phyloP scores from a whole-genome alignment of 2,329 filamentous ascomycete species.

The Cordyceps cateniannulata region DNA sequence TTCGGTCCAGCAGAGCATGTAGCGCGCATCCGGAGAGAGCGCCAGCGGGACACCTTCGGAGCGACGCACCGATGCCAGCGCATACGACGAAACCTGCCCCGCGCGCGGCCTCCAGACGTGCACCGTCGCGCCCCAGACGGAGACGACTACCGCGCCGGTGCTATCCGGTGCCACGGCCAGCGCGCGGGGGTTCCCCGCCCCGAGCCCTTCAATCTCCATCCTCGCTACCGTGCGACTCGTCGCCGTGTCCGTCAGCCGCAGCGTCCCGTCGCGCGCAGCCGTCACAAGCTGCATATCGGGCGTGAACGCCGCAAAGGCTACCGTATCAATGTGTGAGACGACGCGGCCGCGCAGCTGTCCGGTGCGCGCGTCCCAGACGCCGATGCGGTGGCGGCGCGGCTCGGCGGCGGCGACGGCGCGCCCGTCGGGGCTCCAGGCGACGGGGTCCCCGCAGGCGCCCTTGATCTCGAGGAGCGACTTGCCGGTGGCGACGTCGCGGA shows the following conservation, averaged over 20 bases:
- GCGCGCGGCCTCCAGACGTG: constrained; percentile 30
- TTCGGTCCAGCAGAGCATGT: constrained; percentile 34
- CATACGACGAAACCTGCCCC: constrained; percentile 29
- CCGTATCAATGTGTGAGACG: constrained; percentile 28
- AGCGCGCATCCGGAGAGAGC: constrained; percentile 32
- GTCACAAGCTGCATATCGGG: constrained; percentile 28
- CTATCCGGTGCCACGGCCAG: constrained; percentile 29
- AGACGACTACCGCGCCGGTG: constrained; percentile 23
- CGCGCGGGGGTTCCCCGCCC: constrained; percentile 23
- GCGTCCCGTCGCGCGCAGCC: constrained; percentile 30
- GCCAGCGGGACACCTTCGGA: constrained; percentile 35
- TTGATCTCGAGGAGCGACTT: constrained; percentile 27
- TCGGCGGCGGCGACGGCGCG: constrained; percentile 26
- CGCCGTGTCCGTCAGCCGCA: constrained; percentile 28
- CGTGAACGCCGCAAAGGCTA: constrained; percentile 33
- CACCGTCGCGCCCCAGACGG: constrained; percentile 32
- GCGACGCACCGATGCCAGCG: constrained; percentile 26
- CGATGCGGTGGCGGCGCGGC: constrained; percentile 20
- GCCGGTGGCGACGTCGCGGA: constrained; percentile 25
- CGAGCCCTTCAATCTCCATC: constrained; percentile 28
- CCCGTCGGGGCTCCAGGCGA: constrained; percentile 28
- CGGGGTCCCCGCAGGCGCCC: constrained; percentile 22
- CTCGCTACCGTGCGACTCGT: constrained; percentile 29
- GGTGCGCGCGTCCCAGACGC: constrained; percentile 27
- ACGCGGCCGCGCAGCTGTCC: constrained; percentile 25